Evolutionary conservation across 768 basidiomycete genomes (phyloP).

Genomic region (Tricholoma hemisulphureum): DNA sequence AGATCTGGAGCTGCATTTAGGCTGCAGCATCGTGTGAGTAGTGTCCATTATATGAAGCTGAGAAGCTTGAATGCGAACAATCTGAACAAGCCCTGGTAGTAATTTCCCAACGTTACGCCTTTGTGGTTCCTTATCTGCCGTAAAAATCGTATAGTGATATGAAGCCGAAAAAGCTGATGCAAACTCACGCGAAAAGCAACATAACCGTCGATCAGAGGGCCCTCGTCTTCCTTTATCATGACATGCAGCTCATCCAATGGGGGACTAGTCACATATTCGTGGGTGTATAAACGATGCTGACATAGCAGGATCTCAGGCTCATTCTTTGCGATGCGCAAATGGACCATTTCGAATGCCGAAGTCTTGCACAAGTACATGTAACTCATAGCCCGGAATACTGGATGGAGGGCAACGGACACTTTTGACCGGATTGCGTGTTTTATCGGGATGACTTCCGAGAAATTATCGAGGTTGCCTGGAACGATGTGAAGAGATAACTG

Average conservation of each 20-base stretch:
- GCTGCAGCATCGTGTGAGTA: background rate
- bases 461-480: background rate
- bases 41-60: background rate
- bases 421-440: background rate
- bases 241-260: background rate
- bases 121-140: background rate
- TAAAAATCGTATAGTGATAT: background rate
- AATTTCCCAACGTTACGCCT: background rate
- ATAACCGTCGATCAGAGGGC: background rate
- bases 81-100: background rate
- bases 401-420: background rate
- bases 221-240: background rate
- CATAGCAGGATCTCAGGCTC: background rate
- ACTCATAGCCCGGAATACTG: background rate
- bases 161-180: background rate
- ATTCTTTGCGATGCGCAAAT: background rate
- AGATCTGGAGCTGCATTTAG: background rate
- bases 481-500: background rate
- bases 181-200: background rate
- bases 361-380: background rate
- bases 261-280: background rate
- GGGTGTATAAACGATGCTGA: background rate
- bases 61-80: background rate
- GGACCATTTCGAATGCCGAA: background rate
- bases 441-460: background rate